These are phyloP conservation scores for Casaregolazyma suthepensis DNA, from an alignment of 1,139 yeast species.

Conservation along the genomic window DNA sequence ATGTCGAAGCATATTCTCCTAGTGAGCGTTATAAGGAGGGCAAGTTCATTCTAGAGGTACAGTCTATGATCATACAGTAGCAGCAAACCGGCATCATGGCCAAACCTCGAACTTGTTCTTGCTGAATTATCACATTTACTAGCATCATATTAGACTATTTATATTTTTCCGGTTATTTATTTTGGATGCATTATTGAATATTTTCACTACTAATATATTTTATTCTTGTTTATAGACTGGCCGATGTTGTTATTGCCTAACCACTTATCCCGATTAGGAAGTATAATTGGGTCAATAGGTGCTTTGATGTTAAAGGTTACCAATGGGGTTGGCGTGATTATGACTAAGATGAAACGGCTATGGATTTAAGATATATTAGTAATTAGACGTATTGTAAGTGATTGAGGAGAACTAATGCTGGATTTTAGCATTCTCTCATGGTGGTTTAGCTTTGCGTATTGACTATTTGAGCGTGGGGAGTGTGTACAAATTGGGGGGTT, in stretches of 20 bases:
- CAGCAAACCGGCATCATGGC: neutral
- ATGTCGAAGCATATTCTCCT: constrained; percentile 51
- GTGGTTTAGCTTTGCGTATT: neutral
- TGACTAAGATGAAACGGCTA: neutral
- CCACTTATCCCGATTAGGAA: neutral
- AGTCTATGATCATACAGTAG: constrained; percentile 14
- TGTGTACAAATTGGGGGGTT: neutral
- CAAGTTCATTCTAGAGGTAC: constrained; percentile 63
- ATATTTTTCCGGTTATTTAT: neutral
- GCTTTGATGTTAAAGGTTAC: neutral
- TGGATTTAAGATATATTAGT: neutral
- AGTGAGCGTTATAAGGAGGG: constrained; percentile 71
- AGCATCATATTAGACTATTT: neutral
- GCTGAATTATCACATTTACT: neutral
- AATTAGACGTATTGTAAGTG: neutral
- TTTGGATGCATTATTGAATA: neutral
- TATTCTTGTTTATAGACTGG: neutral
- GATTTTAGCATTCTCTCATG: neutral
- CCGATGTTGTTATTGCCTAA: neutral
- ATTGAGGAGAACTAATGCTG: no score
- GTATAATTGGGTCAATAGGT: neutral
- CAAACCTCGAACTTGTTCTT: neutral
- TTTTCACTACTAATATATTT: neutral
- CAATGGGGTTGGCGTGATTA: neutral
- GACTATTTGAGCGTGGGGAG: neutral